Evolutionary conservation across 1,284 basidiomycete species (phyloP).

Genomic region (Boletus smithii): DNA sequence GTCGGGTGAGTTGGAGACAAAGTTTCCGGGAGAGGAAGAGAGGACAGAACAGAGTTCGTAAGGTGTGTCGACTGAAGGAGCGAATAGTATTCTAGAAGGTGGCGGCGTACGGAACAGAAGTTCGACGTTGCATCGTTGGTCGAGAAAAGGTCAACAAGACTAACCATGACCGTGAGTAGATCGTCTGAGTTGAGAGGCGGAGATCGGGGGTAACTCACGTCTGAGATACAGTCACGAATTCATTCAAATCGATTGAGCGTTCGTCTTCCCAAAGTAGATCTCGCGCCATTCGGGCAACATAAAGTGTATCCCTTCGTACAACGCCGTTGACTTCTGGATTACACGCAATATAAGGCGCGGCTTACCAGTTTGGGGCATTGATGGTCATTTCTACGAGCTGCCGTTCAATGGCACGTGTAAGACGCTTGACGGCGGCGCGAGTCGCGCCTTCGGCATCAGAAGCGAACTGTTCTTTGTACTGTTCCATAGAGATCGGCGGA

Average conservation of each 20-base stretch:
- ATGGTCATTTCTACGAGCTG: conserved; percentile 77
- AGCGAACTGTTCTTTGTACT: conserved; percentile 77
- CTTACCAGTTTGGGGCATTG: conserved; percentile 90
- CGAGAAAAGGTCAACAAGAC: conserved; percentile 82
- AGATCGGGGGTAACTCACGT: conserved; percentile 53
- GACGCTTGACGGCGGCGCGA: conserved; percentile 80
- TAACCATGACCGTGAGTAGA: conserved; percentile 35
- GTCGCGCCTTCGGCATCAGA: conserved; percentile 63
- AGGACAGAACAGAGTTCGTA: conserved; percentile 77
- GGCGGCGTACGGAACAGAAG: conserved; percentile 59
- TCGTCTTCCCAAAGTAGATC: conserved; percentile 86
- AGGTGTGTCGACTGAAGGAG: conserved; percentile 80
- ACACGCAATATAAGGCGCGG: conserved; percentile 8
- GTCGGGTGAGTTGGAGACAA: conserved; percentile 74
- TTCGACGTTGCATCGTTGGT: conserved; percentile 60
- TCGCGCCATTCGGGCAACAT: conserved; percentile 83
- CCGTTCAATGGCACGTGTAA: conserved; percentile 73
- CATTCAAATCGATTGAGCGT: conserved; percentile 67
- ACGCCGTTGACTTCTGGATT: conserved; percentile 14
- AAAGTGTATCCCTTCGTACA: conserved; percentile 72
- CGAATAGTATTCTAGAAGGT: conserved; percentile 81
- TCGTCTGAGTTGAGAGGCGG: conserved; percentile 17
- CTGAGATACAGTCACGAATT: conserved; percentile 83
- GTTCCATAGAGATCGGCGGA: conserved; percentile 70
- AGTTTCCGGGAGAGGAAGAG: conserved; percentile 72